phyloP scores from a whole-genome alignment of 768 basidiomycete genomes.

The Serendipita sp. region DNA sequence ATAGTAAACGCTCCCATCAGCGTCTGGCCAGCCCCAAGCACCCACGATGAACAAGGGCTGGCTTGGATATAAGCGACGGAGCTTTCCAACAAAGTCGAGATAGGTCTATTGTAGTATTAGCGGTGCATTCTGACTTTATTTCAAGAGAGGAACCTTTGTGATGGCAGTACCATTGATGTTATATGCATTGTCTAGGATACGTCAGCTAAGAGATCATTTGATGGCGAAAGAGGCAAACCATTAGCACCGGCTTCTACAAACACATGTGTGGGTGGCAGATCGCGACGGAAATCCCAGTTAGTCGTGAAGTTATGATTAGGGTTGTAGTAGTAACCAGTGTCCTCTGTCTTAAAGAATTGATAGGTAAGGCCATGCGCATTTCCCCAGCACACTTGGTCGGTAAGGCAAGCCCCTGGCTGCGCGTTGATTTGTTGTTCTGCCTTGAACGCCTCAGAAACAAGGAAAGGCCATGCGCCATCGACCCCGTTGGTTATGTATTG shows the following conservation, averaged over 20 bases:
- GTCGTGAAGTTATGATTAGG: constrained; percentile 45
- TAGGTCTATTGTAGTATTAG: neutral
- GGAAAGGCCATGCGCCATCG: constrained; percentile 40
- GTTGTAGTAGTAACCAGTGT: constrained; percentile 37
- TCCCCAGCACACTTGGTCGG: constrained; percentile 16
- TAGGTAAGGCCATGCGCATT: constrained; percentile 11
- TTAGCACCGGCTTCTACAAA: constrained; percentile 25
- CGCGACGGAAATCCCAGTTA: constrained; percentile 36
- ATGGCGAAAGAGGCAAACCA: constrained; percentile 26
- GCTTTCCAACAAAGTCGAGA: constrained; percentile 24
- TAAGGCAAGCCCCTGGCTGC: constrained; percentile 38
- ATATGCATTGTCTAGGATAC: constrained; percentile 28
- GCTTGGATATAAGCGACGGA: constrained; percentile 27
- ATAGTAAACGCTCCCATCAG: constrained; percentile 28
- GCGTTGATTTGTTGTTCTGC: constrained; percentile 36
- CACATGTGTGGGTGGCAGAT: constrained; percentile 35
- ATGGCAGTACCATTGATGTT: constrained; percentile 30
- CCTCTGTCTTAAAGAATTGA: constrained; percentile 25
- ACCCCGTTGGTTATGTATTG: constrained; percentile 38
- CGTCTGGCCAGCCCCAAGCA: constrained; percentile 41
- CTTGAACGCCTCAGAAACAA: constrained; percentile 33
- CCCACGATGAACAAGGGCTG: constrained; percentile 40
- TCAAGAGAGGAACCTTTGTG: constrained; percentile 5
- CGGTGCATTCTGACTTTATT: neutral
- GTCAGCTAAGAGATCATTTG: constrained; percentile 6